Base-by-base conservation (phyloP, 768 basidiomycete species). In the Boletus coccyginus region DNA sequence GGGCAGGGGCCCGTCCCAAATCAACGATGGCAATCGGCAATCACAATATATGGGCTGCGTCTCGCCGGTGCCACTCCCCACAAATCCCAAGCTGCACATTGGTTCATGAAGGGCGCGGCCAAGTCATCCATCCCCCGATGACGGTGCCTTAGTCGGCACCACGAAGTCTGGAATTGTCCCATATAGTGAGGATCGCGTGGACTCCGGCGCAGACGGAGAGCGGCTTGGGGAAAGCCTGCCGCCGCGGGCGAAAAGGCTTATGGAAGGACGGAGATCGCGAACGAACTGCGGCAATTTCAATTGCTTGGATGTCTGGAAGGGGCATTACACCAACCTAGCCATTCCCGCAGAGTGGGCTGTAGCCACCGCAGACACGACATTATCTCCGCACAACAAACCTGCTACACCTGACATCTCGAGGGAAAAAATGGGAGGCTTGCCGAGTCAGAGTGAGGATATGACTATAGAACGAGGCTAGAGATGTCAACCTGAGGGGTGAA, bases 71-170 rank as follows among this genome's bases (percentile, higher is more conserved):
- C 41, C 14, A 53, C 56, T 40, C 51, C 63, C 24, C 52, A 50
- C 8, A 52, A 48, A 10, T 42, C 19, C 40, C 46, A 60, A 14
- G 60, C 16, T 1, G 36, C n/a, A 17, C 60, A 65, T 39, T 51
- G 52, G 9, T 56, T 55, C 54, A 59, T 52, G 32, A 36, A 85
- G 75, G 72, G 88, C 83, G 40, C 72, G 77, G 21, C 88, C 82
- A 63, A 72, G 27, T 27, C 3, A 27, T 27, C 27, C 27, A 6
- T 27, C 27, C 6, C 27, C 27, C 27, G 27, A 27, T 64, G 68
- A 57, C 76, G 77, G 59, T 89, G 69, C 69, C 87, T 78, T 44
- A 92, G 73, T 29, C 84, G 59, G 91, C 85, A 0, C 87, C 83
- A 55, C 90, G 84, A 70, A 81, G 92, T 65, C 89, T 92, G 47